Percentiles rank a stretch among this genome's conserved stretches.
Evolutionary conservation across 108 stramenopile species (phyloP).

Genomic region (Seminavis robusta): DNA sequence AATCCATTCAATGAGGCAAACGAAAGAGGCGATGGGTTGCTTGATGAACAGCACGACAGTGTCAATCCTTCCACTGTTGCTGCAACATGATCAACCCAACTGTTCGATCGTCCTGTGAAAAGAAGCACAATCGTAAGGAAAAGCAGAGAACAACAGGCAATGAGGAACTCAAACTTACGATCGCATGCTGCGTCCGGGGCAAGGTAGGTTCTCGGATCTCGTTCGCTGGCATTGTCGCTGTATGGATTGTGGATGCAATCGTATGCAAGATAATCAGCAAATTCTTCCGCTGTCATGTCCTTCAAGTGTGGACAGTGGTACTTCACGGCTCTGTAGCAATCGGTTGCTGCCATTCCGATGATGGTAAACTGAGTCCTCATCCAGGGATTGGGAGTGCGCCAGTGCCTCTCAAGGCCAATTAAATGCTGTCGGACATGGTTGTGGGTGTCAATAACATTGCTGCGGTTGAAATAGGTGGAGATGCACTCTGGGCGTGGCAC

Average conservation of each 20-base stretch:
- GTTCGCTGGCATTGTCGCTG: not conserved
- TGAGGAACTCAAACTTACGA: too few relatives aligned
- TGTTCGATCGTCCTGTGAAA: too few relatives aligned
- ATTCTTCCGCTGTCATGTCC: not conserved
- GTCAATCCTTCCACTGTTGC: too few relatives aligned
- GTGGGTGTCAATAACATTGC: slow-evolving; percentile 21
- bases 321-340: slow-evolving; percentile 6
- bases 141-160: too few relatives aligned
- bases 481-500: slow-evolving; percentile 2
- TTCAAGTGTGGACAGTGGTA: too few relatives aligned
- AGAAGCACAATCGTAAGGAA: too few relatives aligned
- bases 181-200: too few relatives aligned
- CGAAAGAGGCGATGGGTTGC: too few relatives aligned
- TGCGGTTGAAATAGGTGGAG: not conserved
- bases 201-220: too few relatives aligned
- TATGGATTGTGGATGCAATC: not conserved
- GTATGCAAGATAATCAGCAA: not conserved
- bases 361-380: slow-evolving; percentile 17
- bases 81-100: too few relatives aligned
- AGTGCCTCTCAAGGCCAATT: slow-evolving; percentile 17
- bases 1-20: too few relatives aligned
- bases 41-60: too few relatives aligned
- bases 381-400: slow-evolving; percentile 21
- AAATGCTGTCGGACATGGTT: slow-evolving; percentile 18
- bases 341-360: slow-evolving; percentile 20